Conservation (phyloP, 176 grass and related monocot species). For the Hsuehochloa calcarea region DNA sequence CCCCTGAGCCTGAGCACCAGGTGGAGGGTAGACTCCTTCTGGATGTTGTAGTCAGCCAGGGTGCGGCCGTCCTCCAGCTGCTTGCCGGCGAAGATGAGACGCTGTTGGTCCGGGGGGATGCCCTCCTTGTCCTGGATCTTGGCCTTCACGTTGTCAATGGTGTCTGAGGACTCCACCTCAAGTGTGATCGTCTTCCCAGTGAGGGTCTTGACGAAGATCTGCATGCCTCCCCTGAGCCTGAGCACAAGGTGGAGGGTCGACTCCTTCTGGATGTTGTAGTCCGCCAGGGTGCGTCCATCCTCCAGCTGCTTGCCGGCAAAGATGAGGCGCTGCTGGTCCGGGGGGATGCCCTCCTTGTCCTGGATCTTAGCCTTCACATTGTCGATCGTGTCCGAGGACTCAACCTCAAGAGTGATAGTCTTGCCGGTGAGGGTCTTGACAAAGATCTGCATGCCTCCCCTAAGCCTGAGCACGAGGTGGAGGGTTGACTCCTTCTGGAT, state of each 20-base stretch:
- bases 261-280: slow-evolving; percentile 81
- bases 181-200: slow-evolving; percentile 83
- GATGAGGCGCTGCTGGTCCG: slow-evolving; percentile 68
- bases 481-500: slow-evolving; percentile 77
- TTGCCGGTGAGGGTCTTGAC: slow-evolving; percentile 81
- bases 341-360: slow-evolving; percentile 74
- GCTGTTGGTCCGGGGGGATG: slow-evolving; percentile 72
- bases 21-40: slow-evolving; percentile 76
- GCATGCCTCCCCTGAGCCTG: slow-evolving; percentile 41
- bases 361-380: slow-evolving; percentile 83
- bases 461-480: slow-evolving; percentile 52
- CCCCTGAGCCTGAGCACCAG: slow-evolving; percentile 53
- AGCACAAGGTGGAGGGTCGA: slow-evolving; percentile 13
- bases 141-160: slow-evolving; percentile 67
- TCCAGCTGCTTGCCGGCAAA: slow-evolving; percentile 67
- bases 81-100: slow-evolving; percentile 68
- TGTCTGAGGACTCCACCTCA: slow-evolving; percentile 59
- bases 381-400: slow-evolving; percentile 61
- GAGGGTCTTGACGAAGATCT: slow-evolving; percentile 82
- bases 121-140: slow-evolving; percentile 96
- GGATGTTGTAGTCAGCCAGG: slow-evolving; percentile 60
- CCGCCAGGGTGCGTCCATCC: slow-evolving; percentile 57
- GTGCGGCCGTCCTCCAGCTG: slow-evolving; percentile 74
- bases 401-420: slow-evolving; percentile 63
- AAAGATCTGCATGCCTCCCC: slow-evolving; percentile 68